Conservation (phyloP, 768 basidiomycete species). For the Tephrocybe sp. region DNA sequence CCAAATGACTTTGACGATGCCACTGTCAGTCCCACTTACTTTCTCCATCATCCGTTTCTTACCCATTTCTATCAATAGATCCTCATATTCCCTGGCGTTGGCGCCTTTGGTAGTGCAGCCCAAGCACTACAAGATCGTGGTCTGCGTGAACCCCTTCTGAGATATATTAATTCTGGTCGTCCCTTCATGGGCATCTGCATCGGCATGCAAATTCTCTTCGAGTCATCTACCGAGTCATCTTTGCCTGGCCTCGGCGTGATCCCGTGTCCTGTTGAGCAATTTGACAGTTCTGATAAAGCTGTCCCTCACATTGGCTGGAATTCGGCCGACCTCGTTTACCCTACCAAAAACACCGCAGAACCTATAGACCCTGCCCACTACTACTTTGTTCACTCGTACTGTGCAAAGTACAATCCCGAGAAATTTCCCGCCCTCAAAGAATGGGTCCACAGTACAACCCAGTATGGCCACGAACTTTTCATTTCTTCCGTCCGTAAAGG, state of each 20-base stretch:
- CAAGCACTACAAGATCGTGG: conserved; percentile 68
- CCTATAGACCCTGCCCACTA: conserved; percentile 64
- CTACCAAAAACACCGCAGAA: conserved; percentile 40
- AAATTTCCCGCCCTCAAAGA: conserved; percentile 52
- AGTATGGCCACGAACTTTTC: conserved; percentile 94
- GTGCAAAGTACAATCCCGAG: conserved; percentile 68
- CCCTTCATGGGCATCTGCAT: conserved; percentile 99
- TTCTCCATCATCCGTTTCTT: conserved; percentile 10
- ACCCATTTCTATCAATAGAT: conserved; percentile 46
- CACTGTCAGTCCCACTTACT: conserved; percentile 59
- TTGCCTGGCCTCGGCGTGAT: conserved; percentile 80
- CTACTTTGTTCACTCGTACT: conserved; percentile 97
- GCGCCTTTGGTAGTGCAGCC: conserved; percentile 88
- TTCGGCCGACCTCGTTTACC: conserved; percentile 56
- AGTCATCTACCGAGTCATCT: conserved; percentile 78
- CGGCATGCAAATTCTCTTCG: conserved; percentile 95
- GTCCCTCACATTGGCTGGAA: conserved; percentile 99
- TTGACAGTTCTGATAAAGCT: conserved; percentile 69
- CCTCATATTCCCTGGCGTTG: conserved; percentile 96
- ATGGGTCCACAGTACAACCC: conserved; percentile 85
- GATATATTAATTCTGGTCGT: conserved; percentile 81
- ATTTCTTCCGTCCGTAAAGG: conserved; percentile 78
- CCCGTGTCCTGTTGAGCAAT: conserved; percentile 74
- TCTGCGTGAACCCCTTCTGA: conserved; percentile 73
- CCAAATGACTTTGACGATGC: conserved; percentile 84